Percentiles rank a stretch among this genome's conserved stretches.
These are phyloP conservation scores for Diaporthe citriasiana DNA, from an alignment of 2,329 filamentous ascomycete genomes.

Conservation along the genomic window DNA sequence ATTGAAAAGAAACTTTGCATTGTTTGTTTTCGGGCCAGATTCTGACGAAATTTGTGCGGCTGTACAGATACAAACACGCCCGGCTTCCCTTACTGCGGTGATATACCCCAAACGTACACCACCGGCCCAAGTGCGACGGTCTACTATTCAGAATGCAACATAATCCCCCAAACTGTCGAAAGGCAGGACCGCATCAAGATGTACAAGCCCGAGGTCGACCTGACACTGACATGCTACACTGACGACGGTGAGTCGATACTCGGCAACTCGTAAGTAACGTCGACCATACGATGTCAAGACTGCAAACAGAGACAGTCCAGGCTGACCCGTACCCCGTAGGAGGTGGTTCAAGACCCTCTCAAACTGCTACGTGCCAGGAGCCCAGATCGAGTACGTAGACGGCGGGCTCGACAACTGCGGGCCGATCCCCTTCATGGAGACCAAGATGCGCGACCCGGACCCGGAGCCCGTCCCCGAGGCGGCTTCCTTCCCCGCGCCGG, in stretches of 20 bases:
- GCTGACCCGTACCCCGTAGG: neutral
- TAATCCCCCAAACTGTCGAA: slow-evolving; percentile 37
- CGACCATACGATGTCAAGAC: neutral
- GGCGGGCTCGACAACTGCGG: slow-evolving; percentile 37
- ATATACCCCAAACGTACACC: slow-evolving; percentile 16
- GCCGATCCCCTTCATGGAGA: slow-evolving; percentile 41
- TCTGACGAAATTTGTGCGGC: neutral
- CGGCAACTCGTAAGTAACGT: slow-evolving; percentile 25
- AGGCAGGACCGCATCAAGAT: slow-evolving; percentile 40
- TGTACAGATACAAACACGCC: slow-evolving; percentile 33
- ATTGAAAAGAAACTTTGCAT: no score
- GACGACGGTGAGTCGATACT: neutral
- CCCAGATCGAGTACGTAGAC: slow-evolving; percentile 38
- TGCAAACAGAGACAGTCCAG: neutral
- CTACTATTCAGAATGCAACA: slow-evolving; percentile 42
- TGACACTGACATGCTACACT: slow-evolving; percentile 40
- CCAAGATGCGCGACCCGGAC: slow-evolving; percentile 41
- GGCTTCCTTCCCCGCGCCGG: neutral
- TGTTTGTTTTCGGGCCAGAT: neutral
- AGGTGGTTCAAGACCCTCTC: slow-evolving; percentile 41
- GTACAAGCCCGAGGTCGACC: slow-evolving; percentile 40
- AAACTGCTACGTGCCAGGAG: slow-evolving; percentile 41
- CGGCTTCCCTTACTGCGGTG: slow-evolving; percentile 39
- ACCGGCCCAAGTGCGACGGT: slow-evolving; percentile 33
- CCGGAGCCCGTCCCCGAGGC: neutral